Base-by-base conservation (phyloP, 768 basidiomycete species). In the Podaxis sp. region DNA sequence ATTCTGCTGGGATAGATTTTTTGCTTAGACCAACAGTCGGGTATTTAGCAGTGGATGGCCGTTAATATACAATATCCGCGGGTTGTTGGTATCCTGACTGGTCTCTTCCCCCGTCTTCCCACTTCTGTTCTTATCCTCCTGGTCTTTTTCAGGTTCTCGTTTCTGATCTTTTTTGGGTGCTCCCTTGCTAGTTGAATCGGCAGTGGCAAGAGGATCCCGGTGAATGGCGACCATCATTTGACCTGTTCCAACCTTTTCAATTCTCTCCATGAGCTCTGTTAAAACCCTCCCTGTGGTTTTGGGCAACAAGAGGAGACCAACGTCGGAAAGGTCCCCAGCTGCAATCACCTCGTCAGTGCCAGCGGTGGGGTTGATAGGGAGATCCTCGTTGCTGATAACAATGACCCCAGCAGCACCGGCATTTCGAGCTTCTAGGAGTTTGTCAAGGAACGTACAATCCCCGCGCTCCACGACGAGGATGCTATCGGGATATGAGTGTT, bases 361-460 rank as follows among this genome's bases (percentile, higher is more conserved):
- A 9, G 86, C 85, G 2, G 88, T 86, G 21, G 91, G 91, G 66
- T 88, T 90, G 47, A 92, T 78, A 13, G 72, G 67, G 5, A 63
- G 48, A 21, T 91, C 85, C 28, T 86, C 80, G 60, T 86, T 77
- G 68, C 83, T 88, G 68, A 90, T 74, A 46, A 96, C 86, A 13
- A 98, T 73, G 7, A 95, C 83, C 1, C 93, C 95, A 0, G 81
- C 81, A 4, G 93, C 93, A 1, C 85, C 88, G 1, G 87, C 90
- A 7, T 78, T 73, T 16, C 81, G 80, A 4, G 94, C 95, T 48
- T 79, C 63, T 11, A 85, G 53, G 14, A 95, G 78, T 74, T 99
- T 99, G 64, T 91, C 83, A 13, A 93, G 72, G 74, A 98, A 98
- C 7, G 93, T 89, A 72, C 96, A 98, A 4, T 79, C 83, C 4